Evolutionary conservation across 495 filamentous ascomycete genomes (phyloP).

Genomic region (Thermothielavioides terrestris): DNA sequence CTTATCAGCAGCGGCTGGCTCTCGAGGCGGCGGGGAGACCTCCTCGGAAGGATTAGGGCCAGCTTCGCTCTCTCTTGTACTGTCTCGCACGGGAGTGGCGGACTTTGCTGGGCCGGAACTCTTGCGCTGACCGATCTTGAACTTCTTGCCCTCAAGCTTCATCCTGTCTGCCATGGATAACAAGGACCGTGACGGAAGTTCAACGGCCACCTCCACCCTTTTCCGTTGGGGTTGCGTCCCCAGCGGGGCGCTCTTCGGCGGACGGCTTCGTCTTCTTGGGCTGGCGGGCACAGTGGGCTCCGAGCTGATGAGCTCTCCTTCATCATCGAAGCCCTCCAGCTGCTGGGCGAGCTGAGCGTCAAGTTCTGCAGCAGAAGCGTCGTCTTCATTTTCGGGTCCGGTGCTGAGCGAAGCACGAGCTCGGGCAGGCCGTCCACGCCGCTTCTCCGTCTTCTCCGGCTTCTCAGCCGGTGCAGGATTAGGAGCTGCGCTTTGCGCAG

Average conservation of each 20-base stretch:
- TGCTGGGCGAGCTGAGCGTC: conserved; percentile 19
- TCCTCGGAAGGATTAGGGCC: background rate
- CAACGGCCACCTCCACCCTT: conserved; percentile 1
- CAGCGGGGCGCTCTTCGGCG: conserved; percentile 11
- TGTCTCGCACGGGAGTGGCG: conserved; percentile 12
- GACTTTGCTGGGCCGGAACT: conserved; percentile 1
- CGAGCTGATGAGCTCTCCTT: conserved; percentile 16
- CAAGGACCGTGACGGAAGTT: conserved; percentile 12
- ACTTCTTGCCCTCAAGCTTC: conserved; percentile 35
- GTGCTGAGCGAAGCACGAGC: background rate
- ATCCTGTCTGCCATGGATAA: conserved; percentile 42
- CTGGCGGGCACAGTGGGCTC: background rate
- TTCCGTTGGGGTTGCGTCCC: background rate
- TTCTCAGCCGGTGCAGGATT: background rate
- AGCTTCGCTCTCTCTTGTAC: conserved; percentile 4
- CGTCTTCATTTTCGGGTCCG: conserved; percentile 1
- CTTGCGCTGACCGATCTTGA: conserved; percentile 32
- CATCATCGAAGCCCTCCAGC: conserved; percentile 23
- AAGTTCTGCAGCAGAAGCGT: conserved; percentile 6
- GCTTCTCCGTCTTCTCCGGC: background rate
- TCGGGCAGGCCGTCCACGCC: conserved; percentile 18
- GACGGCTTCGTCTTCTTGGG: conserved; percentile 21
- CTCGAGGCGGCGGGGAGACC: background rate
- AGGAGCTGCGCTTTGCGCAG: background rate
- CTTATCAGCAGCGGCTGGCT: background rate